Conservation (phyloP, 805 yeast genomes). For the Saccharomycopsis selenospora region DNA sequence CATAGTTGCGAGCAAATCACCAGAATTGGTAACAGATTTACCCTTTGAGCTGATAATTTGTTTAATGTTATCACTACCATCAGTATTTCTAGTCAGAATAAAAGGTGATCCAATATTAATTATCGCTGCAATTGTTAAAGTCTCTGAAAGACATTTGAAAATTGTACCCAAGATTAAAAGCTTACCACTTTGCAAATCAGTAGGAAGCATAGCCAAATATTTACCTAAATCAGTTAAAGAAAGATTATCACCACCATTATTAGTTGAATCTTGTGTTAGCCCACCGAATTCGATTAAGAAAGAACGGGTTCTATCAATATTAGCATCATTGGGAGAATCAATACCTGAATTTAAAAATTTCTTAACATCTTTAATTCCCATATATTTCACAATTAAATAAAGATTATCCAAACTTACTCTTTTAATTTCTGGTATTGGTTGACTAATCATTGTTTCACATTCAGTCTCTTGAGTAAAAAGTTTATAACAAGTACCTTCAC, state of each 20-base stretch:
- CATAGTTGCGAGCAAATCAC: conserved; percentile 68
- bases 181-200: conserved; percentile 80
- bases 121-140: conserved; percentile 76
- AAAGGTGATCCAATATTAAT: conserved; percentile 72
- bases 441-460: conserved; percentile 48
- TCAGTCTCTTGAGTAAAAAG: conserved; percentile 61
- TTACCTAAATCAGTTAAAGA: conserved; percentile 68
- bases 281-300: conserved; percentile 69
- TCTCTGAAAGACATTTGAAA: conserved; percentile 72
- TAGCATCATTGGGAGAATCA: conserved; percentile 63
- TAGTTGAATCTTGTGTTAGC: conserved; percentile 26
- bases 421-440: conserved; percentile 85
- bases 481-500: conserved; percentile 74
- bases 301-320: conserved; percentile 44
- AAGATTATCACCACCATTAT: conserved; percentile 31
- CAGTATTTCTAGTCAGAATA: conserved; percentile 28
- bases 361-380: conserved; percentile 73
- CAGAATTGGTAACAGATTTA: conserved; percentile 35
- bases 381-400: conserved; percentile 76
- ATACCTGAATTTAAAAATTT: conserved; percentile 66
- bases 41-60: conserved; percentile 22
- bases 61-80: conserved; percentile 50
- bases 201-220: conserved; percentile 74
- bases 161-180: conserved; percentile 70
- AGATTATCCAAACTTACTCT: conserved; percentile 78